phyloP scores from a whole-genome alignment of 495 filamentous ascomycete species.

The Penicillium fimorum region DNA sequence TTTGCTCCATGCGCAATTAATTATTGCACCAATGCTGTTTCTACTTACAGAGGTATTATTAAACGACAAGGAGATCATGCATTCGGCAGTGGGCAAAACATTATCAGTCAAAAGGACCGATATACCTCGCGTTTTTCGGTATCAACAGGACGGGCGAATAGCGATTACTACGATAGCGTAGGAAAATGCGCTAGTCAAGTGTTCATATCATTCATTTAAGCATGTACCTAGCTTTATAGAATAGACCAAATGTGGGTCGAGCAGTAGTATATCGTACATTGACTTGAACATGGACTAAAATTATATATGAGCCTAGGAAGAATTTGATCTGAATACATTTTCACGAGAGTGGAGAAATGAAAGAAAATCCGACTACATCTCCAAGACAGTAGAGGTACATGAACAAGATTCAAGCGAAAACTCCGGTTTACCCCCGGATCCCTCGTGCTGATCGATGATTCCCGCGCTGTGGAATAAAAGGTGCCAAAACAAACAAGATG shows the following conservation, averaged over 20 bases:
- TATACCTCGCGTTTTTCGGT: too few species aligned
- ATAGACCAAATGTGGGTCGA: not conserved
- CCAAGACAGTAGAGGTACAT: conserved; percentile 47
- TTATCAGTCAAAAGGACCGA: too few species aligned
- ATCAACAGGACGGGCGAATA: too few species aligned
- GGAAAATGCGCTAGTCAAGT: too few species aligned
- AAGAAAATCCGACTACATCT: conserved; percentile 38
- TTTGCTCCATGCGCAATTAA: not conserved
- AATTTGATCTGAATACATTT: conserved; percentile 28
- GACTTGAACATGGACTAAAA: not conserved
- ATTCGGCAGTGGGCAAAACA: too few species aligned
- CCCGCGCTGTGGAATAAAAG: conserved; percentile 38
- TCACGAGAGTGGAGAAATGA: conserved; percentile 31
- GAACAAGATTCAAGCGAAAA: conserved; percentile 41
- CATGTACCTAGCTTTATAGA: not conserved
- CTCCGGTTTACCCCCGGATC: conserved; percentile 39
- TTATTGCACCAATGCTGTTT: not conserved
- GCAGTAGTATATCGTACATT: not conserved
- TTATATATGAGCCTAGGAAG: conserved; percentile 9
- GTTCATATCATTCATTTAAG: not conserved
- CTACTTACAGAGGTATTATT: conserved; percentile 61
- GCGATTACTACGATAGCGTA: too few species aligned
- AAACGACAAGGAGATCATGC: too few species aligned
- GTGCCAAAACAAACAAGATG: conserved; percentile 32
- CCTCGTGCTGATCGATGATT: conserved; percentile 34